Base-by-base conservation (phyloP, 345 rosid genomes). In the Sonneratia caseolaris region DNA sequence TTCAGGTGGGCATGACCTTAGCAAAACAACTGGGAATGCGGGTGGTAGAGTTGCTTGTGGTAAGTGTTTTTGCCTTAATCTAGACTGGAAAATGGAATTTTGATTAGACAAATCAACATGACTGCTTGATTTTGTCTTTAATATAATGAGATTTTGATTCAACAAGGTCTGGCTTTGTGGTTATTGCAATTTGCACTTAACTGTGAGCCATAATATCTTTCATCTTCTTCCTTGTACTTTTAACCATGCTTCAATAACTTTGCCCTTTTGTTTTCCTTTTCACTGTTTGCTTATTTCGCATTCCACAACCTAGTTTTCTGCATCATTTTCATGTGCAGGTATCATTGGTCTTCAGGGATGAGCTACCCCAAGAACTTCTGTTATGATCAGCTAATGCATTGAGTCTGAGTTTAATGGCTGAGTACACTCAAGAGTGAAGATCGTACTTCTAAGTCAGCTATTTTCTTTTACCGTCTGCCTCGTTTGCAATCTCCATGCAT, bases 11-110 rank as follows among this genome's bases (percentile, higher is more conserved):
- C 97, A 90, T 75, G 98, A 93, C 77, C 97, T 89, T 61, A 89
- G 98, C 90, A 82, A 85, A 73, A 16, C 80, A 77, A 94, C 97
- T 2, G 97, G 98, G 68, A 94, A 94, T 72, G 98, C 98, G 18
- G 98, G 97, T 3, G 95, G 93, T 76, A 84, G 96, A 80, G n/a
- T 89, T 53, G 98, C 97, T 40, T 93, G 97, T 1, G 98, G 98
- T 90, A 70, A 77, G 89, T 79, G 47, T n/a, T 8, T 70, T 65
- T 42, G 47, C 18, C 56, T 64, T 35, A 1, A 48, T 48, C 18
- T 48, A 16, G 22, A 15, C 15, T 1, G 22, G 15, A 57, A 57
- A 9, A 57, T n/a, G 64, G 7, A 57, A n/a, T 22, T 3, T 22
- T 22, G 21, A 4, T 57, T 57, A 6, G 10, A n/a, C 64, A n/a